These are phyloP conservation scores for Noccaea caerulescens DNA, from an alignment of 345 rosid species.

Conservation along the genomic window DNA sequence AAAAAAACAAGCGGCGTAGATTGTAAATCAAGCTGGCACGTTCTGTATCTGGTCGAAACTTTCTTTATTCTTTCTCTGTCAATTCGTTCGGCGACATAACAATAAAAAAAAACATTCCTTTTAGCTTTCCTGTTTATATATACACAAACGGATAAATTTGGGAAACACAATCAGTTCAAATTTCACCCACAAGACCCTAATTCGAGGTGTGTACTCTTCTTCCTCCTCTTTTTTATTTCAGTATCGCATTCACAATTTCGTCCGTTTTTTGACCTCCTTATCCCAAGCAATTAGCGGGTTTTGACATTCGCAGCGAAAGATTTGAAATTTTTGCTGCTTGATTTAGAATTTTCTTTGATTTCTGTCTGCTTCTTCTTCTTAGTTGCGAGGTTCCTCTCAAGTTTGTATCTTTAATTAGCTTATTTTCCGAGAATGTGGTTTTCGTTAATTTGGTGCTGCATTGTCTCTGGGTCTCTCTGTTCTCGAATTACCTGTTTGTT, in stretches of 20 bases:
- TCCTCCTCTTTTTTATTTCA: neutral
- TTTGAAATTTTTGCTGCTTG: conserved; percentile 22
- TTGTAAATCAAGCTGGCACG: conserved; percentile 44
- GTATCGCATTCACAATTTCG: neutral
- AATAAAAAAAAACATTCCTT: conserved; percentile 36
- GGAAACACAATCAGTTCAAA: conserved; percentile 4
- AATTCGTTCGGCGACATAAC: conserved; percentile 41
- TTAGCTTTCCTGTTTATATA: conserved; percentile 26
- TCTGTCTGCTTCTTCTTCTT: neutral
- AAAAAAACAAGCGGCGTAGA: conserved; percentile 24
- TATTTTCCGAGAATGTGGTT: neutral
- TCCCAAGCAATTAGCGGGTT: neutral
- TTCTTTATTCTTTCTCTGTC: conserved; percentile 1
- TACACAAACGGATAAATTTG: neutral
- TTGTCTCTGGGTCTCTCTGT: conserved; percentile 11
- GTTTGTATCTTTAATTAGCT: conserved; percentile 23
- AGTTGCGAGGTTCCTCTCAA: conserved; percentile 2
- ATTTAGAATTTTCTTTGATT: neutral
- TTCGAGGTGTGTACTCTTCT: conserved; percentile 21
- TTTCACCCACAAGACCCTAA: conserved; percentile 41
- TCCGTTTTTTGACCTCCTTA: no score
- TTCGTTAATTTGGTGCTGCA: conserved; percentile 10
- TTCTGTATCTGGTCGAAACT: conserved; percentile 29
- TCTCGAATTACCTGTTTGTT: neutral
- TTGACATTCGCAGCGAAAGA: conserved; percentile 15